Evolutionary conservation across 345 rosid genomes (phyloP), one percentile per base, ranked within the genome.

Genomic region (Geranium brycei): DNA sequence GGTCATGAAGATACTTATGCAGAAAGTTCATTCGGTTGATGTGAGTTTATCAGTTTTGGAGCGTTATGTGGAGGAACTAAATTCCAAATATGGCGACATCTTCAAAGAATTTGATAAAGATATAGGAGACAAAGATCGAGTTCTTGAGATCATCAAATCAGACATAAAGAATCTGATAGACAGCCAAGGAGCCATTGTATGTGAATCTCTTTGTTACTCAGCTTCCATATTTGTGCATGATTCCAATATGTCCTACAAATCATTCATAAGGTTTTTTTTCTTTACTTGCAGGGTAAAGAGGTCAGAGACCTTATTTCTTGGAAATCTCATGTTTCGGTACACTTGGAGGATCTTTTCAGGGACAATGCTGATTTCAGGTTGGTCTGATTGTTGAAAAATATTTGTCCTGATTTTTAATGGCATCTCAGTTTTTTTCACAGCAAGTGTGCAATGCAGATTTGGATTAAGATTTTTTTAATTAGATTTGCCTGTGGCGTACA

Each of bases 1-100:
- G 62, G 85, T 72, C 69, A 75, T 79, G 17, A 81, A 83, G 70
- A 75, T 83, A 71, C 64, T 83, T 62, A 75, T 79, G 85, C 85
- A 81, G 35, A 83, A 83, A 65, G 88, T 81, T 18, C 77, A 69
- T 30, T 75, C 83, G 1, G 67, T 83, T 64, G 85, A 81, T 66
- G 55, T 77, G 19, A 81, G 72, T 65, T 72, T 81, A 64, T 81
- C 81, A 17, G 73, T 83, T 38, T 62, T 83, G 75, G 85, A 81
- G 69, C 75, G 75, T 60, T 83, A 83, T 63, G 59, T 81, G 69
- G 83, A 77, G 66, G 83, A 81, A 62, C 58, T 83, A 64, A 83
- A 72, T 62, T 68, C 65, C 38, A 81, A 76, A 70, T 81, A 83
- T 28, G 75, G 78, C 2, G 72, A 64, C 63, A 73, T 79, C 47